These are phyloP conservation scores for Metschnikowia continentalis DNA, from an alignment of 805 yeast genomes.

Conservation along the genomic window DNA sequence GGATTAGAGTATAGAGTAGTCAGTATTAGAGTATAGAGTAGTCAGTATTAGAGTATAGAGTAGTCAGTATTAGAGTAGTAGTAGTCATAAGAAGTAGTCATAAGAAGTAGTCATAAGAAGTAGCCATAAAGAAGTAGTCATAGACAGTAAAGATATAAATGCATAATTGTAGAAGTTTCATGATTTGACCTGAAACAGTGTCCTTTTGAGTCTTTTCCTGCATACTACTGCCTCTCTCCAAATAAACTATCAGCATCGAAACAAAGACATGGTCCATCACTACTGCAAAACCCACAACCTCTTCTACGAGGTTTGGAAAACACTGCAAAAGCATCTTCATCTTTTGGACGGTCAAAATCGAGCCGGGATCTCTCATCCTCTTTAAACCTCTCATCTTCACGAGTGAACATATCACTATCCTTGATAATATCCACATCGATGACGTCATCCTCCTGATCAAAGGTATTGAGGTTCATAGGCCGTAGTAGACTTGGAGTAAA, in stretches of 20 bases:
- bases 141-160: too few relatives aligned
- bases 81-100: too few relatives aligned
- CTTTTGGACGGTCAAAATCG: slow-evolving; percentile 1
- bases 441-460: slow-evolving; percentile 15
- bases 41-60: too few relatives aligned
- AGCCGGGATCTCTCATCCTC: too few relatives aligned
- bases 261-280: slow-evolving; percentile 40
- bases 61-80: too few relatives aligned
- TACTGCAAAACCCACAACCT: slow-evolving; percentile 36
- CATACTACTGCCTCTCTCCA: slow-evolving; percentile 6
- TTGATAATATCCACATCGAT: slow-evolving; percentile 16
- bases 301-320: slow-evolving; percentile 5
- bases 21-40: too few relatives aligned
- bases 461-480: slow-evolving; percentile 16
- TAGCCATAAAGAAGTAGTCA: too few relatives aligned
- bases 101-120: too few relatives aligned
- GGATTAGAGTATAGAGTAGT: too few relatives aligned
- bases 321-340: background rate
- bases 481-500: slow-evolving; percentile 18
- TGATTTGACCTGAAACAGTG: too few relatives aligned
- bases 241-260: slow-evolving; percentile 32
- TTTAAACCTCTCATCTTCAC: background rate
- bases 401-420: slow-evolving; percentile 13
- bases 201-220: too few relatives aligned
- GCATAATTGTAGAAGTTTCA: too few relatives aligned